These are phyloP conservation scores for Blepharisma japonicum DNA, from an alignment of 73 alveolate genomes.

Conservation along the genomic window DNA sequence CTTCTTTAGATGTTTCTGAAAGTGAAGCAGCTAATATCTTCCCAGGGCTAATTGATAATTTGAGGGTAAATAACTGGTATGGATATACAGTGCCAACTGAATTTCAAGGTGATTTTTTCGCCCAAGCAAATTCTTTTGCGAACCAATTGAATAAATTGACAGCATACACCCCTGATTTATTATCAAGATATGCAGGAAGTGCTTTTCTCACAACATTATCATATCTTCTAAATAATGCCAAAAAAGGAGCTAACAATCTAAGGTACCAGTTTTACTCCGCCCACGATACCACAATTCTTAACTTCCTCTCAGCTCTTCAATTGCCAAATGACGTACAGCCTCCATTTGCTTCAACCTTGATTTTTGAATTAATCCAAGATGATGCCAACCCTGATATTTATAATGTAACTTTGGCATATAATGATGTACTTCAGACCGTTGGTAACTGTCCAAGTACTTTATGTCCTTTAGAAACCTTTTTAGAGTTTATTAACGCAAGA, in stretches of 20 bases:
- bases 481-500: background rate
- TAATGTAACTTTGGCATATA: background rate
- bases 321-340: background rate
- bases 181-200: background rate
- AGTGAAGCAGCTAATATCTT: background rate
- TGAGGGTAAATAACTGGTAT: too few relatives aligned
- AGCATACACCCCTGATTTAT: background rate
- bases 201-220: background rate
- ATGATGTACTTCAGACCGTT: background rate
- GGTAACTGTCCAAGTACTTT: background rate
- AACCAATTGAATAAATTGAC: background rate
- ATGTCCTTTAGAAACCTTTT: background rate
- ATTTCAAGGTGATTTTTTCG: background rate
- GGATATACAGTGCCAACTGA: background rate
- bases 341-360: slow-evolving; percentile 1
- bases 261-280: too few relatives aligned
- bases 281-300: too few relatives aligned
- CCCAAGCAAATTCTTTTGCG: background rate
- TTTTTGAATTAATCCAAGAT: background rate
- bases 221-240: background rate
- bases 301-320: too few relatives aligned
- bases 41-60: background rate
- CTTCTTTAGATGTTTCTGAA: background rate
- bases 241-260: too few relatives aligned
- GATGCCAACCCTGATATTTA: background rate